Evolutionary conservation across 164 flowering plant genomes (phyloP).

Genomic region (Vitis rupestris): DNA sequence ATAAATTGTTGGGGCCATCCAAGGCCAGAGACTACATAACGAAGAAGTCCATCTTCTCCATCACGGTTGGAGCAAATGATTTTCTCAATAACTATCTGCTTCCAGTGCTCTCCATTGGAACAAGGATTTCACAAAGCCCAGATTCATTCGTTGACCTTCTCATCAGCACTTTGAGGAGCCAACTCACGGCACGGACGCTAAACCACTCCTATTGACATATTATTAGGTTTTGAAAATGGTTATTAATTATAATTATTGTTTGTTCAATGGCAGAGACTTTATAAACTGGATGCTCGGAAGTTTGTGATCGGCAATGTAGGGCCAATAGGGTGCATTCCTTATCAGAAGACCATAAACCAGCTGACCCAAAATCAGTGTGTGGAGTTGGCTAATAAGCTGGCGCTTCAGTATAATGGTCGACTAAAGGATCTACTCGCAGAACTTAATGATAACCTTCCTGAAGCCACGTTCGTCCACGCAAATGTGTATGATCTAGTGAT

Average conservation of each 20-base stretch:
- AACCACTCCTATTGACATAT: not conserved
- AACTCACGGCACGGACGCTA: constrained; percentile 59
- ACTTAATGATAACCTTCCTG: constrained; percentile 68
- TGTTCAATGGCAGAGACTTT: constrained; percentile 61
- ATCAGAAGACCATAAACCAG: constrained; percentile 81
- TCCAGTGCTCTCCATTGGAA: constrained; percentile 74
- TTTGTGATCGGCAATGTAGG: constrained; percentile 85
- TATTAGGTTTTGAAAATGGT: not conserved
- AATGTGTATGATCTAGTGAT: constrained; percentile 81
- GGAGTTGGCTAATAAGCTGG: constrained; percentile 74
- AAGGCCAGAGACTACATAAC: constrained; percentile 62
- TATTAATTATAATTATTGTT: not conserved
- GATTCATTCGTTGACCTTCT: constrained; percentile 65
- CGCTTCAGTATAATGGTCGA: constrained; percentile 59
- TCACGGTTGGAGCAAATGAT: constrained; percentile 87
- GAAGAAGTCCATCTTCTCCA: constrained; percentile 81
- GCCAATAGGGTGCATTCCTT: constrained; percentile 94
- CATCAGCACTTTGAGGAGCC: constrained; percentile 57
- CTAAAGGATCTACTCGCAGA: constrained; percentile 62
- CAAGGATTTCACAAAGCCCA: constrained; percentile 63
- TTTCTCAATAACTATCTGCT: constrained; percentile 91
- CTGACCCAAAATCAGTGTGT: constrained; percentile 60
- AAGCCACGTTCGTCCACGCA: constrained; percentile 72
- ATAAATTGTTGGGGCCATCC: constrained; percentile 56
- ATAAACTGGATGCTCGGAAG: constrained; percentile 79